Conservation (phyloP, 208 protist species). For the Trypanosoma melophagium region DNA sequence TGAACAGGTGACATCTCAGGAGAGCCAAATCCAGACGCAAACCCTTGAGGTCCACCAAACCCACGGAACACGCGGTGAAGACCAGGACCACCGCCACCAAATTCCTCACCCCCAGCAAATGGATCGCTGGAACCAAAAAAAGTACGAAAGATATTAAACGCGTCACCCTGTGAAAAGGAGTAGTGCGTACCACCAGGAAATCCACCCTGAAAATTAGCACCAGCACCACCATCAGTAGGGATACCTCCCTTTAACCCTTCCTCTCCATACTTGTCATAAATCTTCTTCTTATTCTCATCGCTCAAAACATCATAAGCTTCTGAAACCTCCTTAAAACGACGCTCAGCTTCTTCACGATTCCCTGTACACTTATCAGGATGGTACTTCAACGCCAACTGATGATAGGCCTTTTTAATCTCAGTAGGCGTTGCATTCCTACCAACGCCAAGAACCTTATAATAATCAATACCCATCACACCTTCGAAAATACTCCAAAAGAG, state of each 20-base stretch:
- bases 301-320: slow-evolving; percentile 94
- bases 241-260: slow-evolving; percentile 60
- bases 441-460: slow-evolving; percentile 79
- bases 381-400: slow-evolving; percentile 87
- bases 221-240: slow-evolving; percentile 35
- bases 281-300: slow-evolving; percentile 85
- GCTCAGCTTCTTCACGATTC: slow-evolving; percentile 50
- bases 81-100: slow-evolving; percentile 62
- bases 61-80: slow-evolving; percentile 83
- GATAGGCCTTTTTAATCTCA: slow-evolving; percentile 90
- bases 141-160: slow-evolving; percentile 87
- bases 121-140: slow-evolving; percentile 46
- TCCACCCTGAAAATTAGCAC: slow-evolving; percentile 7
- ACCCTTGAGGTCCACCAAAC: slow-evolving; percentile 77
- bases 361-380: slow-evolving; percentile 86
- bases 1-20: slow-evolving; percentile 53
- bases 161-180: slow-evolving; percentile 72
- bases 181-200: slow-evolving; percentile 31
- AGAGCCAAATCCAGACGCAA: slow-evolving; percentile 37
- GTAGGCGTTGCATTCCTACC: slow-evolving; percentile 40
- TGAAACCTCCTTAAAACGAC: slow-evolving; percentile 76
- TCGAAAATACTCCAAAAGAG: no score
- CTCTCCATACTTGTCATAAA: slow-evolving; percentile 94
- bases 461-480: slow-evolving; percentile 40
- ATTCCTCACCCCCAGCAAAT: slow-evolving; percentile 31